A percentile compares a stretch with the other conserved stretches of the same genome.
phyloP scores from a whole-genome alignment of 352 stramenopile genomes.

The Globisporangium okanoganense region DNA sequence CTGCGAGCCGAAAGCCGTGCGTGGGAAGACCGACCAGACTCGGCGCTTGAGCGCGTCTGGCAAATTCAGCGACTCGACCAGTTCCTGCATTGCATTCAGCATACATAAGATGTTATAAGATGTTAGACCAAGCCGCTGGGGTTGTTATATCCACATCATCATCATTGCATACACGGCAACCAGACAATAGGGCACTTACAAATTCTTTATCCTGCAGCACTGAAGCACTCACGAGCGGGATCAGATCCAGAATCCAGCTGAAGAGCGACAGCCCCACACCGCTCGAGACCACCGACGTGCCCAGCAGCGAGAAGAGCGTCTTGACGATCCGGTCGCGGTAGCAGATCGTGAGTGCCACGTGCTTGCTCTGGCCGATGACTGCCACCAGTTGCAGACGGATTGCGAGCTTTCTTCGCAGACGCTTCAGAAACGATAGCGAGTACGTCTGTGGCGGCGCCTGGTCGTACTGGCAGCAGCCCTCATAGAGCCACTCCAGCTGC shows the following conservation, averaged over 20 bases:
- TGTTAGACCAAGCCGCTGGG: too few relatives aligned
- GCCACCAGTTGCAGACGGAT: conserved; percentile 75
- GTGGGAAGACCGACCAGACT: conserved; percentile 70
- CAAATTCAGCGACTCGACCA: conserved; percentile 61
- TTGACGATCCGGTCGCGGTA: conserved; percentile 86
- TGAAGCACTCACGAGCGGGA: conserved; percentile 69
- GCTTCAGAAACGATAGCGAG: conserved; percentile 36
- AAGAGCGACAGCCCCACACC: conserved; percentile 73
- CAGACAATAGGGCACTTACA: conserved; percentile 34
- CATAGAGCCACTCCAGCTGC: conserved; percentile 72
- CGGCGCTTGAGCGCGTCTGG: conserved; percentile 53
- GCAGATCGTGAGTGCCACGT: conserved; percentile 73
- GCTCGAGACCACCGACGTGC: conserved; percentile 55
- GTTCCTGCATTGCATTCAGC: conserved; percentile 34
- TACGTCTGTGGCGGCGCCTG: conserved; percentile 12
- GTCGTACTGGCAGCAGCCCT: conserved; percentile 55
- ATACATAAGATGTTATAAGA: background rate
- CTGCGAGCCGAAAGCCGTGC: conserved; percentile 30
- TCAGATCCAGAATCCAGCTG: conserved; percentile 84
- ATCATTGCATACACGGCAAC: background rate
- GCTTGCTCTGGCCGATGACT: conserved; percentile 69
- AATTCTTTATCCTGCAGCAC: conserved; percentile 74
- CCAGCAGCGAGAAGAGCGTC: conserved; percentile 71
- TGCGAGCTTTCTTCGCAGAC: conserved; percentile 67
- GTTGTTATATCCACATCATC: too few relatives aligned